Evolutionary conservation across 2,329 filamentous ascomycete species (phyloP).

Genomic region (Gyromitra esculenta): DNA sequence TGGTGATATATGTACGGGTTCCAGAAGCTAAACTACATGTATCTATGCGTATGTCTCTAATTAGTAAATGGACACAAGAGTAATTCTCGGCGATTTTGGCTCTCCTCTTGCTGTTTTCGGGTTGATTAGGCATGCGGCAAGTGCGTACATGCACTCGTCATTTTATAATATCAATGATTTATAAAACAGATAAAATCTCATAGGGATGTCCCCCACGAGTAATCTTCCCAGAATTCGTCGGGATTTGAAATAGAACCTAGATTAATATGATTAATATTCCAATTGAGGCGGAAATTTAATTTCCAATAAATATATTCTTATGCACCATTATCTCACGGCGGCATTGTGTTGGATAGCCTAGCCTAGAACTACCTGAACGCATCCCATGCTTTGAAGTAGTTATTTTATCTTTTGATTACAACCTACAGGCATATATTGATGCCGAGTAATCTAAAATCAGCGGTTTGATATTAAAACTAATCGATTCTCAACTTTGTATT

Average conservation of each 20-base stretch:
- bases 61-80: no score
- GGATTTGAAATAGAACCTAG: slow-evolving; percentile 16
- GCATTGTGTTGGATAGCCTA: slow-evolving; percentile 17
- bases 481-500: slow-evolving; percentile 9
- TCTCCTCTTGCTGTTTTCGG: no score
- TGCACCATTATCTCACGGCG: slow-evolving; percentile 22
- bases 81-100: no score
- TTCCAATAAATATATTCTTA: neutral
- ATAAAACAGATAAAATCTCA: neutral
- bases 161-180: slow-evolving; percentile 2
- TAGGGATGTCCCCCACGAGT: neutral
- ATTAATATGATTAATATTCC: slow-evolving; percentile 14
- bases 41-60: no score
- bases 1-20: no score
- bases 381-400: slow-evolving; percentile 18
- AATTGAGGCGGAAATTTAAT: slow-evolving; percentile 13
- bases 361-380: slow-evolving; percentile 13
- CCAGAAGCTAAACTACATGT: no score
- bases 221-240: slow-evolving; percentile 1
- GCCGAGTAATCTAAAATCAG: slow-evolving; percentile 1
- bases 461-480: neutral
- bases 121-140: no score
- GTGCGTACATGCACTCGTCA: neutral
- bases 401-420: neutral
- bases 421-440: slow-evolving; percentile 19